These are phyloP conservation scores for Fusarium poae DNA, from an alignment of 2,329 filamentous ascomycete genomes.

Conservation along the genomic window DNA sequence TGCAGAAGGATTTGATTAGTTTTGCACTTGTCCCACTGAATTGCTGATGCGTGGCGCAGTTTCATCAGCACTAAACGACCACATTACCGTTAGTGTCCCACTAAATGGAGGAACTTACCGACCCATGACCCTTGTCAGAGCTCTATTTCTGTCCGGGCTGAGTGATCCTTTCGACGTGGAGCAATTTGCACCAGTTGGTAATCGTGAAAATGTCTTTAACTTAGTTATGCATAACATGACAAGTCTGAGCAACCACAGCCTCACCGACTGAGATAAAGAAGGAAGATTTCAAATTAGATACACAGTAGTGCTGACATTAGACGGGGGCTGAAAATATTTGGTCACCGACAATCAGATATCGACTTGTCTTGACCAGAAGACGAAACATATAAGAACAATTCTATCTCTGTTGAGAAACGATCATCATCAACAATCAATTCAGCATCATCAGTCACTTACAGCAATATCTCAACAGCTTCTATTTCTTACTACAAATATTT, in stretches of 20 bases:
- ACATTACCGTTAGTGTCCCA: not conserved
- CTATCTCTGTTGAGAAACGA: accelerated
- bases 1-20: not conserved
- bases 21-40: not conserved
- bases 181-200: not conserved
- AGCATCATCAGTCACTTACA: not conserved
- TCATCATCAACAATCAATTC: not conserved
- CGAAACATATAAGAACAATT: constrained; percentile 3
- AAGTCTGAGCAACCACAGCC: not conserved
- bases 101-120: not conserved
- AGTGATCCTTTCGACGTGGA: not conserved
- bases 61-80: not conserved
- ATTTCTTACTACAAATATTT: not conserved
- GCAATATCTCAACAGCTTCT: not conserved
- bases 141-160: constrained; percentile 5
- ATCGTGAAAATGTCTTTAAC: not conserved
- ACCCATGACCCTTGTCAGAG: not conserved
- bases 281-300: not conserved
- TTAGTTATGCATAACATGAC: not conserved
- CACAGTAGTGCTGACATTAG: not conserved
- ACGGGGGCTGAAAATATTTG: not conserved
- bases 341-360: not conserved
- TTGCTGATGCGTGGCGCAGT: not conserved
- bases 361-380: not conserved
- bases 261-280: not conserved